phyloP scores from a whole-genome alignment of 352 stramenopile species.

The Pythium scleroteichum region DNA sequence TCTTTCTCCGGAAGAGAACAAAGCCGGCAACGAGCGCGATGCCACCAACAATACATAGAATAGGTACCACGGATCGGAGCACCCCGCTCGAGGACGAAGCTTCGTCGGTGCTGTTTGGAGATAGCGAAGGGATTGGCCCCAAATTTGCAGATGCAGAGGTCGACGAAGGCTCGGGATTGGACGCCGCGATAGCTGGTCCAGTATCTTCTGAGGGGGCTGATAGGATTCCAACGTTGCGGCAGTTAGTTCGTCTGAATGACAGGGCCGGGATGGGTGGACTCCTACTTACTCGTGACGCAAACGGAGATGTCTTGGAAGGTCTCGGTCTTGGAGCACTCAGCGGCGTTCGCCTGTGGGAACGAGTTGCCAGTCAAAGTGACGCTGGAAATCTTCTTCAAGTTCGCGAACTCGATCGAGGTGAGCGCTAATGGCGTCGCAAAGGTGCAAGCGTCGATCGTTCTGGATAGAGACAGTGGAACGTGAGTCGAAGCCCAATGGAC shows the following conservation, averaged over 20 bases:
- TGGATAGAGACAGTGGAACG: constrained; percentile 7
- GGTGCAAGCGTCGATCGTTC: constrained; percentile 21
- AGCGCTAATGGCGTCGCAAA: constrained; percentile 27
- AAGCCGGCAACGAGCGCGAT: constrained; percentile 21
- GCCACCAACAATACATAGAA: constrained; percentile 17
- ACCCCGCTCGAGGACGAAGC: neutral
- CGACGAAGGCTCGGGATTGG: neutral
- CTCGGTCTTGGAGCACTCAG: constrained; percentile 9
- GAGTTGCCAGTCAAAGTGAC: constrained; percentile 25
- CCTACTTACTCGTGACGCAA: constrained; percentile 26
- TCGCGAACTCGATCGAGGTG: constrained; percentile 12
- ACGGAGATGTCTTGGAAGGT: constrained; percentile 14
- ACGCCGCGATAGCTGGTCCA: neutral
- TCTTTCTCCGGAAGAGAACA: constrained; percentile 14
- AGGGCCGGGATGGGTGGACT: neutral
- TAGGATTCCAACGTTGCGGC: neutral
- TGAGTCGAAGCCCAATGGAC: too few species aligned
- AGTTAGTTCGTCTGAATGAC: too few species aligned
- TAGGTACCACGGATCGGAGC: constrained; percentile 11
- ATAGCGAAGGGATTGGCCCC: neutral
- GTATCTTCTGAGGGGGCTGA: neutral
- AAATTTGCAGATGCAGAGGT: neutral
- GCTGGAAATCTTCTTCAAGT: constrained; percentile 22
- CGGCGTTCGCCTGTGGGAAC: neutral
- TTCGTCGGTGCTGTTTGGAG: neutral